Evolutionary conservation across 2,329 filamentous ascomycete species (phyloP), one percentile per base, ranked within the genome.

Genomic region (Cercospora sojina): DNA sequence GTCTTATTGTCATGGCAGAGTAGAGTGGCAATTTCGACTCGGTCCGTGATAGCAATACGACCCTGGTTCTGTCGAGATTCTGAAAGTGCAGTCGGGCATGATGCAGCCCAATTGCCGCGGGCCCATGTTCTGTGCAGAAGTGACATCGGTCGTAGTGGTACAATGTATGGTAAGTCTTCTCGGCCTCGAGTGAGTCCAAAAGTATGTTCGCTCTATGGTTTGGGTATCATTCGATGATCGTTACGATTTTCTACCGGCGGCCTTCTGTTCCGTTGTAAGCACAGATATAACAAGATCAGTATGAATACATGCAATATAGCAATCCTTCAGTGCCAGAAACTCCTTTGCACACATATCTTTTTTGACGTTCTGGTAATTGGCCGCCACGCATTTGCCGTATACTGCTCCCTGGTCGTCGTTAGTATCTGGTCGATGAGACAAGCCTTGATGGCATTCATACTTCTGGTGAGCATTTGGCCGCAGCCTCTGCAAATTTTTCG

Each of bases 331-430:
- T 71, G 82, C 88, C 79, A 95, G 83, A 73, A 99, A 98, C 76
- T 97, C 93, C 65, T 87, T 88, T 4, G 85, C 84, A 76, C 95
- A 99, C 83, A 95, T 95, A 76, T 97, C 92, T 77, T 96, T 96
- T 73, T 93, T 87, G 3, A 97, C 87, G 3, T 92, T 87, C 76
- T 94, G 94, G 80, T 96, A 98, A 76, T 98, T 94, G 43, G 88
- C 87, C 59, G 94, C 86, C 70, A 99, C 89, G 77, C 95, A 99
- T 83, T 93, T 93, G 71, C 94, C 95, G 76, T 98, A 99, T 12
- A 87, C 83, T 2, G 92, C 85, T 61, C 92, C 90, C 94, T 98
- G 25, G 10, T 25, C 27, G 49, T 27, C 63, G 56, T 69, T 57
- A 66, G 65, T 66, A 38, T 57, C 1, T 59, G 18, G 20, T 23